These are phyloP conservation scores for Pseudodiploospora longispora DNA, from an alignment of 2,329 filamentous ascomycete species.

Conservation along the genomic window DNA sequence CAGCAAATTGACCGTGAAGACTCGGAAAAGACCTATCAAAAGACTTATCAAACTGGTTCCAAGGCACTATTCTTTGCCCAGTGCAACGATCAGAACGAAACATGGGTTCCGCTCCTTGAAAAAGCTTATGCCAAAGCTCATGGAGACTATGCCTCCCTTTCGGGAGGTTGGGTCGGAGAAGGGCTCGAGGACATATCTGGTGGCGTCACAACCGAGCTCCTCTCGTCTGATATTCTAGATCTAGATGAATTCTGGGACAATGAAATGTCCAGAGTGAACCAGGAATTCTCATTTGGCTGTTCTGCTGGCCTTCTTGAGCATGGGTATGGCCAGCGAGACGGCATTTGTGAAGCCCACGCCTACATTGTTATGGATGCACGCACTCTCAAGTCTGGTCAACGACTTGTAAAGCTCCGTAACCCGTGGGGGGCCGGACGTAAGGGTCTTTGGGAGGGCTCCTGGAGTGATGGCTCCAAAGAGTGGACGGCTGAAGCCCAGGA, in stretches of 20 bases:
- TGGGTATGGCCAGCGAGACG: conserved; percentile 52
- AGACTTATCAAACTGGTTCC: conserved; percentile 65
- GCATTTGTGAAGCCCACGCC: conserved; percentile 50
- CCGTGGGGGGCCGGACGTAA: conserved; percentile 53
- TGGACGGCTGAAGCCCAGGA: conserved; percentile 51
- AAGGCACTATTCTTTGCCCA: conserved; percentile 72
- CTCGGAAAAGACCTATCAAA: conserved; percentile 62
- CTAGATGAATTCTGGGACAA: conserved; percentile 78
- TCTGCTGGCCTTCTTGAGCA: conserved; percentile 55
- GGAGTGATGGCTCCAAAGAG: conserved; percentile 53
- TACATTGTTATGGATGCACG: conserved; percentile 54
- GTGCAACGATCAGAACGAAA: conserved; percentile 69
- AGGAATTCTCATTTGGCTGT: conserved; percentile 72
- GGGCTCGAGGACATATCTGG: conserved; percentile 54
- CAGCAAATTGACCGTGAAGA: conserved; percentile 69
- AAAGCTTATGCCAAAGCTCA: conserved; percentile 83
- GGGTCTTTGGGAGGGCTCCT: conserved; percentile 52
- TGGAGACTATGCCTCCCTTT: conserved; percentile 64
- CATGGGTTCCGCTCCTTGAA: conserved; percentile 72
- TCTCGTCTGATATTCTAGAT: conserved; percentile 64
- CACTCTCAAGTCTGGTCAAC: conserved; percentile 41
- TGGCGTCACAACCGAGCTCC: conserved; percentile 61
- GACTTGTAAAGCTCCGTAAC: conserved; percentile 51
- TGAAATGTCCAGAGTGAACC: conserved; percentile 70
- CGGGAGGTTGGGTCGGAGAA: conserved; percentile 62